Evolutionary conservation across 164 flowering plant species (phyloP).

Genomic region (Nymphaea colorata): DNA sequence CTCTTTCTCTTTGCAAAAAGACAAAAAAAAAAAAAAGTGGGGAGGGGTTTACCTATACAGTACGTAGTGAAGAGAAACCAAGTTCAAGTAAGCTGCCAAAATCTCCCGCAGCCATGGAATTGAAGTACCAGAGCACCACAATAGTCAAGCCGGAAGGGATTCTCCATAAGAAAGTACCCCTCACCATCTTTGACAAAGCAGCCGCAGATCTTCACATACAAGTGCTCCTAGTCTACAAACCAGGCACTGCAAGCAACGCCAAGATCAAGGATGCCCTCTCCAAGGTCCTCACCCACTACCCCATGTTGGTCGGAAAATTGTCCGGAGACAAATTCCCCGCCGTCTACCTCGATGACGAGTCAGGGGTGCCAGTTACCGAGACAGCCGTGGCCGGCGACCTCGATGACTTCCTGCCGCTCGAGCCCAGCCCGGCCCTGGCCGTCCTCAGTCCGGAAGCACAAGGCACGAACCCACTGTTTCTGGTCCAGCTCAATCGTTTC

Average conservation of each 20-base stretch:
- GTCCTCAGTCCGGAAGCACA: slow-evolving; percentile 8
- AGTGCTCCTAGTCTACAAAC: slow-evolving; percentile 6
- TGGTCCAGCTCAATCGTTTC: slow-evolving; percentile 6
- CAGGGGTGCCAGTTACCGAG: slow-evolving; percentile 12
- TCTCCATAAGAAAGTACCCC: slow-evolving; percentile 2
- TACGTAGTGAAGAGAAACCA: no score
- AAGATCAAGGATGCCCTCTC: slow-evolving; percentile 15
- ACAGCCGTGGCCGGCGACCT: slow-evolving; percentile 5
- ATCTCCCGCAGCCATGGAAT: not conserved
- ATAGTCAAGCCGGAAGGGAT: not conserved
- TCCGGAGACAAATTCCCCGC: slow-evolving; percentile 1
- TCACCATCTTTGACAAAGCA: slow-evolving; percentile 18
- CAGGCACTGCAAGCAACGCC: slow-evolving; percentile 13
- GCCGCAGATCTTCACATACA: slow-evolving; percentile 15
- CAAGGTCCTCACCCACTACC: slow-evolving; percentile 9
- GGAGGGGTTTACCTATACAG: no score
- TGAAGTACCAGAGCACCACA: not conserved
- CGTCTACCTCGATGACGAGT: slow-evolving; percentile 5
- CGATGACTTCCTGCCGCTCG: slow-evolving; percentile 11
- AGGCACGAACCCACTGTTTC: slow-evolving; percentile 1
- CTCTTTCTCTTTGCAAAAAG: no score
- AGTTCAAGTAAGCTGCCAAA: no score
- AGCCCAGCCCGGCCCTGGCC: slow-evolving; percentile 7
- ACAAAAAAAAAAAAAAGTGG: no score
- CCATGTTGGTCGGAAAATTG: slow-evolving; percentile 12